phyloP scores from a whole-genome alignment of 768 basidiomycete genomes.

The Termitomyces sp. region DNA sequence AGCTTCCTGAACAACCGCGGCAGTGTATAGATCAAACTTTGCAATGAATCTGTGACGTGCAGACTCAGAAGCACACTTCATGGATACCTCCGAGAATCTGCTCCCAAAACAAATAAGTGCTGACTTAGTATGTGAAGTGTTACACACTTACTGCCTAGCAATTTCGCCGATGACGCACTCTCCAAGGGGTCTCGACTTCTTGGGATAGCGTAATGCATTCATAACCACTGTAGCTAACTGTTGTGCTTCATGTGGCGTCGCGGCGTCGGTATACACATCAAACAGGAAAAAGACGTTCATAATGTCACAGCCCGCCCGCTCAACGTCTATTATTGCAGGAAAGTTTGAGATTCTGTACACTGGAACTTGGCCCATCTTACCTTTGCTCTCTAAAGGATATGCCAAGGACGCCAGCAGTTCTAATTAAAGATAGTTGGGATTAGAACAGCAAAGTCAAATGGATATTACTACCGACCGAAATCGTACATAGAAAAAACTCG shows the following conservation, averaged over 20 bases:
- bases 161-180: slow-evolving; percentile 37
- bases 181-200: slow-evolving; percentile 24
- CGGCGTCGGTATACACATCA: slow-evolving; percentile 46
- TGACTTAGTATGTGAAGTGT: too few relatives aligned
- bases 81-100: not conserved
- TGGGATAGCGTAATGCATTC: slow-evolving; percentile 33
- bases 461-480: slow-evolving; percentile 25
- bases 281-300: slow-evolving; percentile 37
- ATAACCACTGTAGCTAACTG: slow-evolving; percentile 27
- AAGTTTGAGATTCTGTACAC: not conserved
- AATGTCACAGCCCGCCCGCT: slow-evolving; percentile 38
- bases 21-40: not conserved
- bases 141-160: slow-evolving; percentile 29
- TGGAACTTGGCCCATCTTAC: slow-evolving; percentile 11
- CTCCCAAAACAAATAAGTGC: not conserved
- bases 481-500: slow-evolving; percentile 35
- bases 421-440: not conserved
- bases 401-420: slow-evolving; percentile 28
- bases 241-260: slow-evolving; percentile 22
- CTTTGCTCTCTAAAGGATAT: slow-evolving; percentile 27
- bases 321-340: slow-evolving; percentile 14
- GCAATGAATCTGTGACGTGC: not conserved
- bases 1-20: not conserved
- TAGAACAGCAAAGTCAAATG: too few relatives aligned
- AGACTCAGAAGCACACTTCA: not conserved